phyloP scores from a whole-genome alignment of 1,284 basidiomycete species.

The Coniophora puteana region DNA sequence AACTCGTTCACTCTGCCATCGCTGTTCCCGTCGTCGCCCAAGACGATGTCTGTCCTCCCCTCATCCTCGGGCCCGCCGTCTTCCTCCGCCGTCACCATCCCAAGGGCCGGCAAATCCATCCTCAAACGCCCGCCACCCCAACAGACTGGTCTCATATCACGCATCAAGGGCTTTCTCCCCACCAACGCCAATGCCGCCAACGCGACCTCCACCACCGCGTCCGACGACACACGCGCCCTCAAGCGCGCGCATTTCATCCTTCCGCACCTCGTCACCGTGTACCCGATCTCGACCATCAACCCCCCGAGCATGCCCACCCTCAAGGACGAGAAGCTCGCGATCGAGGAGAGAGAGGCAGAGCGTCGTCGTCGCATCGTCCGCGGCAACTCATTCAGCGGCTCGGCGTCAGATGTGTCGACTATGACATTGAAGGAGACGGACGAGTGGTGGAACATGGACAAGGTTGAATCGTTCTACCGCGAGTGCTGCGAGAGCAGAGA shows the following conservation, averaged over 20 bases:
- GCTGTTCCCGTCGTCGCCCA: no score
- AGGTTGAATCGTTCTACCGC: conserved; percentile 76
- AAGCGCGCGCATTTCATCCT: conserved; percentile 86
- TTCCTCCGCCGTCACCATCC: conserved; percentile 73
- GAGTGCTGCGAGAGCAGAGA: conserved; percentile 80
- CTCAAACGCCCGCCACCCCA: conserved; percentile 72
- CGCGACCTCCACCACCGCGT: conserved; percentile 1
- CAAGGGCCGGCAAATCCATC: conserved; percentile 72
- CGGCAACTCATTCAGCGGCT: conserved; percentile 41
- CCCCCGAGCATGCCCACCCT: conserved; percentile 75
- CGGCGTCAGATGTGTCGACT: no score
- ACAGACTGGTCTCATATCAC: conserved; percentile 68
- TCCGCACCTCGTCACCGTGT: conserved; percentile 77
- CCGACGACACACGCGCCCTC: conserved; percentile 51
- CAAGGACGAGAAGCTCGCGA: conserved; percentile 69
- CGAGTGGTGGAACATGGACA: conserved; percentile 80
- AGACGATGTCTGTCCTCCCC: conserved; percentile 25
- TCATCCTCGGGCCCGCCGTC: conserved; percentile 54
- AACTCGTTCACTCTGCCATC: no score
- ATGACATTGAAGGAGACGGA: conserved; percentile 34
- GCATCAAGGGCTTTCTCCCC: conserved; percentile 45
- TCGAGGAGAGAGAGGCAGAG: conserved; percentile 66
- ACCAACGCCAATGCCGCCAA: conserved; percentile 18
- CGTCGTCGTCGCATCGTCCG: conserved; percentile 57
- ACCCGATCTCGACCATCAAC: conserved; percentile 78